Conservation (phyloP, 1,284 basidiomycete genomes). For the Ustilago xerochloae region DNA sequence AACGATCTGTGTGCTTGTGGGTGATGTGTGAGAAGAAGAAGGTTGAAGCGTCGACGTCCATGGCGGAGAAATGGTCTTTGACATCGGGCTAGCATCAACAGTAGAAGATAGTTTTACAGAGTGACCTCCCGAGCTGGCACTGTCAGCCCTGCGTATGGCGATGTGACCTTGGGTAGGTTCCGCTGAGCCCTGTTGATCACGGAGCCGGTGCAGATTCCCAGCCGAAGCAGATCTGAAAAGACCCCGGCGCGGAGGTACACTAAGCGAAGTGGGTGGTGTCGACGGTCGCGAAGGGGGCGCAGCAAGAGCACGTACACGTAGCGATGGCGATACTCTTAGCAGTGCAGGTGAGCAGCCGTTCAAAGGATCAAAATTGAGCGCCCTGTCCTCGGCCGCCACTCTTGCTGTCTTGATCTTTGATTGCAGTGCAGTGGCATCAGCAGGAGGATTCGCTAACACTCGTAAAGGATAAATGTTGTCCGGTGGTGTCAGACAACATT, state of each 20-base stretch:
- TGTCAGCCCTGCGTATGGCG: neutral
- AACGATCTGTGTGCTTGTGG: slow-evolving; percentile 37
- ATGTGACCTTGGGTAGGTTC: neutral
- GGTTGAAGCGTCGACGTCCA: neutral
- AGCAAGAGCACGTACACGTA: neutral
- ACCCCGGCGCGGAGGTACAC: neutral
- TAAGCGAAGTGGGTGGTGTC: neutral
- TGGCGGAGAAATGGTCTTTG: neutral
- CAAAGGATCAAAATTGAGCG: neutral
- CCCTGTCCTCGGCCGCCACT: too few species aligned
- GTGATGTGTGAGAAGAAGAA: neutral
- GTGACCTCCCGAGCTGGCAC: neutral
- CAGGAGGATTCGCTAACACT: too few species aligned
- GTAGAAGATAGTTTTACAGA: neutral
- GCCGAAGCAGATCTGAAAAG: slow-evolving; percentile 21
- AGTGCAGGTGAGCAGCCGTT: neutral
- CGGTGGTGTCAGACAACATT: too few species aligned
- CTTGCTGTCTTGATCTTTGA: too few species aligned
- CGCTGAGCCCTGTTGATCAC: neutral
- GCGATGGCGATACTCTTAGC: neutral
- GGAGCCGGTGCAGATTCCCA: slow-evolving; percentile 3
- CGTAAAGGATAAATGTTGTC: too few species aligned
- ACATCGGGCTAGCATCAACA: too few species aligned
- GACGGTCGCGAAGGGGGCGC: neutral
- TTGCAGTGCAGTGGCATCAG: too few species aligned